phyloP scores from a whole-genome alignment of 2,329 filamentous ascomycete species.

The Fusarium incarnatum region DNA sequence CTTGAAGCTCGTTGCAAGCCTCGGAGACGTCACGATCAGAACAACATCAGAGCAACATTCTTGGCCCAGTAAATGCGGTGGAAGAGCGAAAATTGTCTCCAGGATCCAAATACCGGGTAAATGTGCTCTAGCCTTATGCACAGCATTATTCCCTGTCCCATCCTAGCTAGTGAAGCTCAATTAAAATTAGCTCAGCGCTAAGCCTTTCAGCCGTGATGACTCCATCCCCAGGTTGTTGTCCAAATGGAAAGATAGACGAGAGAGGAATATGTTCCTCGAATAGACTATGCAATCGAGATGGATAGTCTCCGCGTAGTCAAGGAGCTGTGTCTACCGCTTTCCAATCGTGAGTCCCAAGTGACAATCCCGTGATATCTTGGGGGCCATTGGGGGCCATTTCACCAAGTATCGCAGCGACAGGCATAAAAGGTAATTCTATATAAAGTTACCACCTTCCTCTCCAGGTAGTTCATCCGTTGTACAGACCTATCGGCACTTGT shows the following conservation, averaged over 20 bases:
- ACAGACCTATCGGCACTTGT: not conserved
- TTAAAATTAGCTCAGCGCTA: not conserved
- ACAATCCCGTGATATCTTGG: not conserved
- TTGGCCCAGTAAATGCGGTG: no score
- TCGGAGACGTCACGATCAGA: no score
- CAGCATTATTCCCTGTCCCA: not conserved
- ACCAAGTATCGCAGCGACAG: accelerated
- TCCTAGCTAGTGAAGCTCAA: not conserved
- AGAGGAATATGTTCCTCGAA: accelerated
- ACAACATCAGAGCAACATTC: no score
- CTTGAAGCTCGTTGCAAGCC: no score
- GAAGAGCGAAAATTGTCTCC: not conserved
- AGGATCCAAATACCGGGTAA: not conserved
- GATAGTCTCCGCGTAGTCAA: accelerated
- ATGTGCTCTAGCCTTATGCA: not conserved
- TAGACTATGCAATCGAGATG: not conserved
- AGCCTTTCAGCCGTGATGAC: not conserved
- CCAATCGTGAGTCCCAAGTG: not conserved
- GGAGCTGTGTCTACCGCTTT: accelerated
- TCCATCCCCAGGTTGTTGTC: not conserved
- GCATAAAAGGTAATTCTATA: not conserved
- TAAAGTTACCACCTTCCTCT: not conserved
- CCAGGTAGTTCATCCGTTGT: not conserved
- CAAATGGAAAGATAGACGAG: accelerated
- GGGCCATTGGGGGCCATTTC: not conserved